phyloP scores from a whole-genome alignment of 78 protist species.

The Dictyostelium intermedium region DNA sequence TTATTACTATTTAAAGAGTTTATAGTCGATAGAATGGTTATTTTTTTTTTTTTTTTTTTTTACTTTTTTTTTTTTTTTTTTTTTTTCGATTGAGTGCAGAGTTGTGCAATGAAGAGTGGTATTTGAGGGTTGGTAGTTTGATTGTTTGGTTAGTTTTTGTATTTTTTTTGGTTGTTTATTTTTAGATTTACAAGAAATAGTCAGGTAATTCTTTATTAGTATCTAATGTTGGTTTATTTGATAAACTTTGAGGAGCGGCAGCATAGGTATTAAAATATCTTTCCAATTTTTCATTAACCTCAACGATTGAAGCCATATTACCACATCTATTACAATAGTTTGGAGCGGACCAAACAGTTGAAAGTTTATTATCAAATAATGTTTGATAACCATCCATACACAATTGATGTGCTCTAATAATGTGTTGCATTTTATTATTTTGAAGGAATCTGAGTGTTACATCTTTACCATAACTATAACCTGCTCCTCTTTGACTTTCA shows the following conservation, averaged over 20 bases:
- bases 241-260: conserved; percentile 65
- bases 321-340: conserved; percentile 99
- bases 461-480: conserved; percentile 95
- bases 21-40: not conserved
- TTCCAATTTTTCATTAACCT: conserved; percentile 85
- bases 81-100: not conserved
- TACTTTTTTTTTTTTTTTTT: not conserved
- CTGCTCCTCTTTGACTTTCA: conserved; percentile 92
- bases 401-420: conserved; percentile 97
- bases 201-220: conserved; percentile 74
- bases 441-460: conserved; percentile 87
- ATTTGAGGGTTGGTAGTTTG: not conserved
- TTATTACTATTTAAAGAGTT: not conserved
- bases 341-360: conserved; percentile 98
- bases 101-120: too few relatives aligned
- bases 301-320: conserved; percentile 95
- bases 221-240: conserved; percentile 63
- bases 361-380: conserved; percentile 77
- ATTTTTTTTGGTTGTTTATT: not conserved
- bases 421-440: conserved; percentile 86
- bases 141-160: not conserved
- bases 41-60: not conserved
- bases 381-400: conserved; percentile 97
- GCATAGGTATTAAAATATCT: conserved; percentile 57
- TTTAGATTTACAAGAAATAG: conserved; percentile 60